phyloP scores from a whole-genome alignment of 352 stramenopile genomes.

The Globisporangium lucens region DNA sequence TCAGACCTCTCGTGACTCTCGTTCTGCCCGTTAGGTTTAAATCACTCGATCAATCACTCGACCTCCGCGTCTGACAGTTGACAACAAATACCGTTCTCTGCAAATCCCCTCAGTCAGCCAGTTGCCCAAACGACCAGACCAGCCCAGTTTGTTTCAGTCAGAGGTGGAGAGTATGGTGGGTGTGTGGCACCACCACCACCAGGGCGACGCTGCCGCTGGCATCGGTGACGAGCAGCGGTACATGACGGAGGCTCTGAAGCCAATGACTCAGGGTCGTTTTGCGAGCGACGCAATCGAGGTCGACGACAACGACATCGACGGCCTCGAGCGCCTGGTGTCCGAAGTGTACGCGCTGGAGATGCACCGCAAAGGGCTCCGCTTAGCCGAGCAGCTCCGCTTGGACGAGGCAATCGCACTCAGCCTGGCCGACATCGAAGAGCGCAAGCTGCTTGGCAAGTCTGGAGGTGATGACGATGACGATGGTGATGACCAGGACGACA shows the following conservation, averaged over 20 bases:
- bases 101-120: neutral
- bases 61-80: conserved; percentile 5
- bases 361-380: conserved; percentile 17
- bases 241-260: neutral
- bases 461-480: no score
- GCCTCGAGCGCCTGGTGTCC: neutral
- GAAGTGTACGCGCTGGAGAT: conserved; percentile 19
- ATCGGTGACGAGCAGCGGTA: neutral
- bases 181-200: neutral
- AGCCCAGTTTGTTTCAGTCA: neutral
- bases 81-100: neutral
- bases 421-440: conserved; percentile 16
- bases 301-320: neutral
- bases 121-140: neutral
- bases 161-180: neutral
- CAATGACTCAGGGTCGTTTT: neutral
- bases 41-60: neutral
- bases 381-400: conserved; percentile 15
- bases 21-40: neutral
- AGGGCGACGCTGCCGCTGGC: neutral
- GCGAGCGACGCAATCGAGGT: conserved; percentile 10
- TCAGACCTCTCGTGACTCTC: neutral
- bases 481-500: conserved; percentile 5
- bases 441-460: conserved; percentile 1
- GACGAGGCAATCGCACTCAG: conserved; percentile 30